A percentile compares a stretch with the other conserved stretches of the same genome.
Evolutionary conservation across 768 basidiomycete species (phyloP).

Genomic region (Naganishia vishniacii): DNA sequence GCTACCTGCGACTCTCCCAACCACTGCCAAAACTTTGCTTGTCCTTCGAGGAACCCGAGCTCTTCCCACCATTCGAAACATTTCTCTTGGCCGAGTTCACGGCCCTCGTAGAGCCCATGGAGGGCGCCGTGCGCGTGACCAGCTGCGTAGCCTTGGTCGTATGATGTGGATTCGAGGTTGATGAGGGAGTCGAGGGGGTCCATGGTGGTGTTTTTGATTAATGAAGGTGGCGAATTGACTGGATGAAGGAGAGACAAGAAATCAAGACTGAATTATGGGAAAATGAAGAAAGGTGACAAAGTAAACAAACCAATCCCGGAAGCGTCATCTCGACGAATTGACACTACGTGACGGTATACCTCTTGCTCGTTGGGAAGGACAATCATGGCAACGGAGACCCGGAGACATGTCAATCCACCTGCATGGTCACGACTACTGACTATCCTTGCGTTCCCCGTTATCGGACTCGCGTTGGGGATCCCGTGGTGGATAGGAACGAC

Average conservation of each 20-base stretch:
- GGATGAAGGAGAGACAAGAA: not conserved
- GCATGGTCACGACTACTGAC: constrained; percentile 30
- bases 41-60: constrained; percentile 85
- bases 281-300: too few species aligned
- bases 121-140: constrained; percentile 80
- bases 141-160: constrained; percentile 66
- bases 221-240: not conserved
- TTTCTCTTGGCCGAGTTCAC: constrained; percentile 79
- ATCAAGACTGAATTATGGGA: too few species aligned
- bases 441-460: constrained; percentile 67
- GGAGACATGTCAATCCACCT: constrained; percentile 36
- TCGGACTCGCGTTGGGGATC: constrained; percentile 63
- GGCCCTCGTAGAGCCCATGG: constrained; percentile 85
- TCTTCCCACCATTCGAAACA: constrained; percentile 98
- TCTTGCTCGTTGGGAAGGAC: not conserved
- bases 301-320: not conserved
- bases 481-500: constrained; percentile 95
- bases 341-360: too few species aligned
- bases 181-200: constrained; percentile 15
- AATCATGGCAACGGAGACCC: not conserved
- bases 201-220: not conserved
- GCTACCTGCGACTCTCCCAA: not conserved
- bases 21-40: constrained; percentile 52
- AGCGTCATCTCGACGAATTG: not conserved
- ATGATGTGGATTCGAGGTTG: constrained; percentile 55